Evolutionary conservation across 2,329 filamentous ascomycete species (phyloP), one percentile per base, ranked within the genome.

Genomic region (Stromatinia cepivora): DNA sequence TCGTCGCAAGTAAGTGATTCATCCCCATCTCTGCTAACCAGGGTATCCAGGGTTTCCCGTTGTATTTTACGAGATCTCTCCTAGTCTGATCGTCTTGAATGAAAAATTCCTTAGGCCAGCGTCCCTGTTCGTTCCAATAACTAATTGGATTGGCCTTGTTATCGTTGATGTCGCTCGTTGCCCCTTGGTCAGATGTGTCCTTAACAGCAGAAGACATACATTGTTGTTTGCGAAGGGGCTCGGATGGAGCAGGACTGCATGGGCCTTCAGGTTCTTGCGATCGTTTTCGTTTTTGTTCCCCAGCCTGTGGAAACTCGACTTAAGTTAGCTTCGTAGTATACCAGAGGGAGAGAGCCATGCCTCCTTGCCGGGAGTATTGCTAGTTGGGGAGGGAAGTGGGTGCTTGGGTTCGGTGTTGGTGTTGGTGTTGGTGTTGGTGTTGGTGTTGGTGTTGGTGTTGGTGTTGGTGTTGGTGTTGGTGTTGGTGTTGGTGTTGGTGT

Each of bases 1-100:
- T n/a, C n/a, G n/a, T 75, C 31, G 77, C 76, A 72, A 79, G 75
- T 61, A 78, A 69, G 70, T 75, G 71, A 63, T 75, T 76, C 31
- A 67, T 67, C n/a, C n/a, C n/a, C n/a, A n/a, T n/a, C n/a, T n/a
- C n/a, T n/a, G n/a, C n/a, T n/a, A n/a, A n/a, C n/a, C n/a, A n/a
- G n/a, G n/a, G n/a, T n/a, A n/a, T n/a, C n/a, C n/a, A n/a, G n/a
- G n/a, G n/a, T n/a, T n/a, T n/a, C n/a, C n/a, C n/a, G n/a, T n/a
- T n/a, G n/a, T n/a, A n/a, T n/a, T n/a, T n/a, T n/a, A n/a, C n/a
- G 48, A 52, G 11, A 53, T 25, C n/a, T 53, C 25, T n/a, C n/a
- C n/a, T n/a, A n/a, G n/a, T n/a, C n/a, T n/a, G n/a, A n/a, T n/a
- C n/a, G n/a, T n/a, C n/a, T n/a, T n/a, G n/a, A n/a, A n/a, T n/a